Base-by-base conservation (phyloP, 2,329 filamentous ascomycete genomes). In the Trichoderma harzianum region DNA sequence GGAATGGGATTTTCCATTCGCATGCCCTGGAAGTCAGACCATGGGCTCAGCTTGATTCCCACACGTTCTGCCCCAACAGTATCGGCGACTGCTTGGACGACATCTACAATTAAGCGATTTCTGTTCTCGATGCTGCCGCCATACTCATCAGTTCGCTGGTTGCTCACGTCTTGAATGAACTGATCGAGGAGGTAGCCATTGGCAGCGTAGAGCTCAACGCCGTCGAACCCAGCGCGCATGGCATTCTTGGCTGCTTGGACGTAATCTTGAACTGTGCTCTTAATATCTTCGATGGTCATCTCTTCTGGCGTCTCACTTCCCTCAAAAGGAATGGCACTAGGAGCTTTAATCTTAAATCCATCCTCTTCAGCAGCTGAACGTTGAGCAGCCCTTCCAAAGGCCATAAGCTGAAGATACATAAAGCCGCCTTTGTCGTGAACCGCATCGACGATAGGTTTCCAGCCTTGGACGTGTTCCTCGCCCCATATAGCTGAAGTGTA, bases 251-350 rank as follows among this genome's bases (percentile, higher is more conserved):
- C 81, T 0, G 86, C 85, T 0, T 82, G 84, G 1, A 84, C 86
- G 80, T 86, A 93, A 1, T 87, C 87, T 2, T 79, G 78, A 77
- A 92, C 91, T 71, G 91, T 83, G 3, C 84, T 79, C 69, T 88
- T 83, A 71, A 94, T 93, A 24, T 93, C 90, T 0, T 85, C 81
- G 21, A 86, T 81, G 0, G 87, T 90, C 86, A 94, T 87, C 16
- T 86, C 89, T 69, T 86, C 87, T 2, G 91, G 91, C 3, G 73
- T 28, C 43, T 75, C 47, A n/a, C 63, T 39, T 8, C 58, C 63
- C 7, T 71, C 63, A 11, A 68, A 60, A 12, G 63, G 34, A 26
- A 68, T 58, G 5, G 69, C 32, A 47, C 69, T 71, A 3, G 43
- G 60, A 21, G 21, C 60, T 43, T 43, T 65, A 28, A 65, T 65